Evolutionary conservation across 148 eudicot species (phyloP).

Genomic region (Rhododendron williamsianum): DNA sequence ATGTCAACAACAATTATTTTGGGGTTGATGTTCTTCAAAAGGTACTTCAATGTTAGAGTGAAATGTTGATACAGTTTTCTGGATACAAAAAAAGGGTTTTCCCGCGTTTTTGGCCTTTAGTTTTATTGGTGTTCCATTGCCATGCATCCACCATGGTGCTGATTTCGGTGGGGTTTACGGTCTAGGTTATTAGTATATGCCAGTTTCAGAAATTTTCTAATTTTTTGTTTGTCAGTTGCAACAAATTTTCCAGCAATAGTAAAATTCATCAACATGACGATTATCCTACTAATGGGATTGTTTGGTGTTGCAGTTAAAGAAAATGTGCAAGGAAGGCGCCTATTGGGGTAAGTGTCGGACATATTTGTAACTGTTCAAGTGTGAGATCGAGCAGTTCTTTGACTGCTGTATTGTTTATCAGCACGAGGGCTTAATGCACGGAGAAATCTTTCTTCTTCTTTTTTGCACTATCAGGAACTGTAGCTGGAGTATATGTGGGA

Average conservation of each 20-base stretch:
- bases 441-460: not conserved
- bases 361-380: not conserved
- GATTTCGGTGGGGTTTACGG: not conserved
- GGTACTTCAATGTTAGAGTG: not conserved
- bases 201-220: not conserved
- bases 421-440: not conserved
- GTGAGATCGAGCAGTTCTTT: not conserved
- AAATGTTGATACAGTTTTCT: not conserved
- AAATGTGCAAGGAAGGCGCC: constrained; percentile 92
- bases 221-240: not conserved
- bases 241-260: not conserved
- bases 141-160: not conserved
- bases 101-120: not conserved
- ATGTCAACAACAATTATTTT: not conserved
- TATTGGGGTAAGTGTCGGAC: constrained; percentile 70
- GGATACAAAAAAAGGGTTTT: not conserved
- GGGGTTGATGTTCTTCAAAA: not conserved
- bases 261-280: not conserved
- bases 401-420: not conserved
- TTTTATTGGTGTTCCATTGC: not conserved
- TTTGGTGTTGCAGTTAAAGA: constrained; percentile 55
- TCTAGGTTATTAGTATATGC: not conserved
- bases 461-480: constrained; percentile 49
- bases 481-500: constrained; percentile 85
- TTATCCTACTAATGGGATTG: constrained; percentile 9